Base-by-base conservation (phyloP, 2,329 filamentous ascomycete species). In the Trichophyton equinum region DNA sequence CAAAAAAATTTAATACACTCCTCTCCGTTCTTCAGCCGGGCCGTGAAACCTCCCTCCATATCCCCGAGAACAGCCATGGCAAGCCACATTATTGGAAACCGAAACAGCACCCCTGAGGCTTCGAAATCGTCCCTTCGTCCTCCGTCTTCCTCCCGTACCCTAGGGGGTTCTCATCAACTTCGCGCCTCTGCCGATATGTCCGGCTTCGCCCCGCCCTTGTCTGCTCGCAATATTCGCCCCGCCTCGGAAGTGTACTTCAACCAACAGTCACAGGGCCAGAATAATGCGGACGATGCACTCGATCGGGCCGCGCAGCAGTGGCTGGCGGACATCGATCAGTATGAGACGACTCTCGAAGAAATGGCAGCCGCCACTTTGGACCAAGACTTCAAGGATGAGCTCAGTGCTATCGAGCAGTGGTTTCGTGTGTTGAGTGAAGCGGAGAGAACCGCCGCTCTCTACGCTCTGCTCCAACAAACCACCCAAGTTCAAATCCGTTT, bases 371-470 rank as follows among this genome's bases (percentile, higher is more conserved):
- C 94, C 30, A 97, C 94, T n/a, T 80, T 97, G 60, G 94, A 99
- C 72, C 94, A 99, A 78, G 94, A 99, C 72, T 99, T 99, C 81
- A 99, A 99, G 78, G 94, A 97, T 75, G 94, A 99, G 76, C 83
- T 99, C 63, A 96, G 91, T 72, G 94, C 94, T 67, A 99, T 99
- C 71, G 94, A 99, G 77, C 94, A 99, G 79, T 99, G 94, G 94
- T 99, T 99, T 76, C 87, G 91, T 64, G 94, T 99, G 60, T 79
- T 99, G 65, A 97, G 92, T 71, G 94, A 97, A 77, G 91, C 94
- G 30, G 94, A 99, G 77, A 84, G 94, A 64, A 99, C 94, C 20
- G 94, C 94, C 64, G 94, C 94, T 57, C 78, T 97, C 62, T 99
- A 99, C 74, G 92, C 94, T 64, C 80, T 99, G 68, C 81, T 99